Evolutionary conservation across 73 alveolate species (phyloP), one percentile per base, ranked within the genome.

Genomic region (Blepharisma stoltei): DNA sequence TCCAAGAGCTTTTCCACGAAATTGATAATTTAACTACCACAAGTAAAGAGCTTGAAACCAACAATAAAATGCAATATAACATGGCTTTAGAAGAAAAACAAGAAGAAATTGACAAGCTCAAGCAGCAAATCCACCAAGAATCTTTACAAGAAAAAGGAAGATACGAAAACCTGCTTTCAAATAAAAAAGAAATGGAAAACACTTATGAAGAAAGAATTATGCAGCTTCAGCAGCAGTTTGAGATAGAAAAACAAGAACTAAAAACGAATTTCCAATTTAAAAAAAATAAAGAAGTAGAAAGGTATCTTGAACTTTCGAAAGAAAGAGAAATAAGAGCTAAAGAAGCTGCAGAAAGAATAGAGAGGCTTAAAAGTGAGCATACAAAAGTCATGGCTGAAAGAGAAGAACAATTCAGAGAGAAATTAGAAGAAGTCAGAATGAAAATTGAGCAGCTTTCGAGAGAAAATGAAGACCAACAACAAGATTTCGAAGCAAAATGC

Each of bases 1-100:
- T 89, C 20, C 93, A 89, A 45, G 95, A 92, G 55, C 84, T 87
- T 54, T 79, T 83, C 52, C 86, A 84, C 6, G 90, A 84, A 6
- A 92, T 87, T 46, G 96, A 89, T 37, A 83, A 85, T 45, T 78
- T 89, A 11, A 83, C 76, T 52, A 76, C 82, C 8, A 71, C 88
- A 60, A 86, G 80, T 38, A 81, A 80, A 32, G 88, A 92, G 54
- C 86, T 89, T 6, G 87, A 75, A 60, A 81, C 77, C 54, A 83
- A 89, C 32, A 90, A 82, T 50, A 86, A 90, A 70, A 81, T 60
- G 48, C 73, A 60, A 9, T 60, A 86, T 70, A 83, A 84, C 48
- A 80, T 88, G 73, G 86, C 79, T 45, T 85, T 82, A 32, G 81
- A 80, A 47, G 82, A 81, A 54, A 89, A 83, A 47, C 79, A 89